phyloP scores from a whole-genome alignment of 805 yeast species.

The Huiozyma sinensis region DNA sequence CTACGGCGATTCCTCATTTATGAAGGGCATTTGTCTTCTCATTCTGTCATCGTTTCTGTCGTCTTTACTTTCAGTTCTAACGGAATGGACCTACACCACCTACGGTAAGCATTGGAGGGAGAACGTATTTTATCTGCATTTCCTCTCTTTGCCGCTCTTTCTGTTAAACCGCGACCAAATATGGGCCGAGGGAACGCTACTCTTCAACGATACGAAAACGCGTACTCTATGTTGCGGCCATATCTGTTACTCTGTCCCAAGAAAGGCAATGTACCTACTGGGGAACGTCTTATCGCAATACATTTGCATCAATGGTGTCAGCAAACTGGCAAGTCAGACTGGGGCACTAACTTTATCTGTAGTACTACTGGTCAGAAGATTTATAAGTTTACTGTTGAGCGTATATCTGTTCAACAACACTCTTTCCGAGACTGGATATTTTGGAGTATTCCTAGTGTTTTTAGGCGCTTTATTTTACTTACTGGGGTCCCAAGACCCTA shows the following conservation, averaged over 20 bases:
- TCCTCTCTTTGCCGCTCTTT: constrained; percentile 46
- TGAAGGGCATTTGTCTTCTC: constrained; percentile 24
- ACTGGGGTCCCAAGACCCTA: constrained; percentile 5
- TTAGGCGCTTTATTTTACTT: constrained; percentile 43
- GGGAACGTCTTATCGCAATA: constrained; percentile 45
- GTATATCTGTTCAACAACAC: constrained; percentile 40
- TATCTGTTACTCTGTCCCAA: constrained; percentile 10
- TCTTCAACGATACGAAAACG: constrained; percentile 1
- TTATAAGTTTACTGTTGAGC: constrained; percentile 48
- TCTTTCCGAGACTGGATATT: constrained; percentile 29
- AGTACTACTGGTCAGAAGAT: constrained; percentile 49
- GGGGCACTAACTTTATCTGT: constrained; percentile 57
- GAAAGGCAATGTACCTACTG: constrained; percentile 22
- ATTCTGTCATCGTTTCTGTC: constrained; percentile 37
- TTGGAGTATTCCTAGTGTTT: constrained; percentile 45
- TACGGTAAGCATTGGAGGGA: constrained; percentile 60
- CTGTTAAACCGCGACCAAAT: constrained; percentile 28
- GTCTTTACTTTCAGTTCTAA: constrained; percentile 48
- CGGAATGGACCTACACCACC: constrained; percentile 37
- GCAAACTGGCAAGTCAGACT: constrained; percentile 43
- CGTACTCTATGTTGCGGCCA: constrained; percentile 4
- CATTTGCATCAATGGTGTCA: constrained; percentile 59
- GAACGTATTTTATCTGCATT: constrained; percentile 49
- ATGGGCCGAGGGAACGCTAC: constrained; percentile 21
- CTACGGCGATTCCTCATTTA: constrained; percentile 5